phyloP scores from a whole-genome alignment of 139 green algal genomes.

The Astrephomene gubernaculifera region DNA sequence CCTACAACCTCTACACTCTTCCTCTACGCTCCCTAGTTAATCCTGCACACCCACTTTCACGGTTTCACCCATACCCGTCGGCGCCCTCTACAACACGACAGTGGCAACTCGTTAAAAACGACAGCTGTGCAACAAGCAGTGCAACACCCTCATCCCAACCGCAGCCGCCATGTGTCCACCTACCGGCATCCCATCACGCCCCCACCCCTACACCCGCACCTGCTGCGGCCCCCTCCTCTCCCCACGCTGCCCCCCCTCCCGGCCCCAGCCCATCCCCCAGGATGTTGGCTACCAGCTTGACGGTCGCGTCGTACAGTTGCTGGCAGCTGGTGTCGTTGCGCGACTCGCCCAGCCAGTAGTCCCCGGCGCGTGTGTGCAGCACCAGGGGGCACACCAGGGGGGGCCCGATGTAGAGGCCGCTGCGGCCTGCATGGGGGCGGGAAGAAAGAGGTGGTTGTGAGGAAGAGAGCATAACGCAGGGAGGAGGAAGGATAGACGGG shows the following conservation, averaged over 20 bases:
- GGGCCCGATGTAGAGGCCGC: constrained; percentile 19
- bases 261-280: not conserved
- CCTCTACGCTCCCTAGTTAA: too few relatives aligned
- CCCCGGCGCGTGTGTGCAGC: not conserved
- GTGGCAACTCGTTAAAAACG: too few relatives aligned
- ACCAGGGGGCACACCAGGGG: not conserved
- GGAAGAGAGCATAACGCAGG: not conserved
- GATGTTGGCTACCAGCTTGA: constrained; percentile 10
- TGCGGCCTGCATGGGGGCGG: not conserved
- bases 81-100: too few relatives aligned
- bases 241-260: not conserved
- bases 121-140: too few relatives aligned
- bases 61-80: too few relatives aligned
- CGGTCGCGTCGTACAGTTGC: constrained; percentile 33
- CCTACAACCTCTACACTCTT: too few relatives aligned
- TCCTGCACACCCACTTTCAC: too few relatives aligned
- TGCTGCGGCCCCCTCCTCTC: not conserved
- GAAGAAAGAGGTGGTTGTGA: not conserved
- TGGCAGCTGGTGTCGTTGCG: not conserved
- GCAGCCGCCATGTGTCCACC: too few relatives aligned
- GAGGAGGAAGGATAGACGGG: not conserved
- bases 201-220: not conserved
- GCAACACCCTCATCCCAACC: too few relatives aligned
- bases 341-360: constrained; percentile 43
- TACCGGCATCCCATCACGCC: not conserved